Conservation (phyloP, 2,329 filamentous ascomycete species). For the Cadophora malorum region DNA sequence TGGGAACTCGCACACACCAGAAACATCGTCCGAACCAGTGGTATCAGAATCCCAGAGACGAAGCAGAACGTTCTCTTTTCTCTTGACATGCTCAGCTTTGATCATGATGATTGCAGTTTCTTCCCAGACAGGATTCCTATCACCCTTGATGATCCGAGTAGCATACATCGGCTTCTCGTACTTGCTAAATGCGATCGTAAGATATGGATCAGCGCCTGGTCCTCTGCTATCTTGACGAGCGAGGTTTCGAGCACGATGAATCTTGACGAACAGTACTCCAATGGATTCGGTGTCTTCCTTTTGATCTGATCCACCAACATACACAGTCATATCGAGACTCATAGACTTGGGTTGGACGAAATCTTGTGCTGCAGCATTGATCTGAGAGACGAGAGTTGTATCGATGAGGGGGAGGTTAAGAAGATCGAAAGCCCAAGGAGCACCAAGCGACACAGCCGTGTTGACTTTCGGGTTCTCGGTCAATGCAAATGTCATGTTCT, state of each 20-base stretch:
- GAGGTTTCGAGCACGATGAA: slow-evolving; percentile 32
- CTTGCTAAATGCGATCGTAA: slow-evolving; percentile 36
- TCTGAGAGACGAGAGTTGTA: slow-evolving; percentile 31
- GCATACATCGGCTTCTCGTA: slow-evolving; percentile 38
- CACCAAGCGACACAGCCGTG: slow-evolving; percentile 31
- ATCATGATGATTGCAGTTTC: slow-evolving; percentile 37
- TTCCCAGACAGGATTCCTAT: slow-evolving; percentile 37
- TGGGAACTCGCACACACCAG: slow-evolving; percentile 34
- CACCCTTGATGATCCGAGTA: slow-evolving; percentile 37
- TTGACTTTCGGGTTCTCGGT: slow-evolving; percentile 35
- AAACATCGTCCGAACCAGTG: slow-evolving; percentile 35
- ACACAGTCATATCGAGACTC: slow-evolving; percentile 35
- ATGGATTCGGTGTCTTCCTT: slow-evolving; percentile 34
- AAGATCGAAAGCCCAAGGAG: slow-evolving; percentile 34
- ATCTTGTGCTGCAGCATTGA: slow-evolving; percentile 29
- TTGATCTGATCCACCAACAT: slow-evolving; percentile 34
- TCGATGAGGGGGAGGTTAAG: slow-evolving; percentile 35
- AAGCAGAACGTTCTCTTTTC: slow-evolving; percentile 33
- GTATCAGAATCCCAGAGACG: slow-evolving; percentile 36
- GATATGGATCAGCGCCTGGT: slow-evolving; percentile 33
- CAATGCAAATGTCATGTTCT: slow-evolving; percentile 34
- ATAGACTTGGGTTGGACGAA: slow-evolving; percentile 37
- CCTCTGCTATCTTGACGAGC: slow-evolving; percentile 33
- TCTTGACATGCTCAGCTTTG: slow-evolving; percentile 34
- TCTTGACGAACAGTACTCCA: slow-evolving; percentile 34